phyloP scores from a whole-genome alignment of 495 filamentous ascomycete species.

The Cudoniella acicularis region DNA sequence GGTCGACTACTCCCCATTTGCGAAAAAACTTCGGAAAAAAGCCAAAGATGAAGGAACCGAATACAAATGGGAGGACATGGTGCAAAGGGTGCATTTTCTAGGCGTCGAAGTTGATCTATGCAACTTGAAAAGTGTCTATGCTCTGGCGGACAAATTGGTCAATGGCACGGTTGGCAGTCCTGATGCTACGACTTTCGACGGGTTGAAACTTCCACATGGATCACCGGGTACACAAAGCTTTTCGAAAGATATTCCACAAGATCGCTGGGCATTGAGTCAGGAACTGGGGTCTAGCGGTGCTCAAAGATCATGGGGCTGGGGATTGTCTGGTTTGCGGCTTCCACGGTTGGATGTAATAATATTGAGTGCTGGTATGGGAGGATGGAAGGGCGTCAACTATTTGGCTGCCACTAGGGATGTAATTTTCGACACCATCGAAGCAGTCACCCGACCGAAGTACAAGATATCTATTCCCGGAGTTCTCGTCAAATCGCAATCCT shows the following conservation, averaged over 20 bases:
- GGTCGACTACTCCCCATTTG: slow-evolving; percentile 15
- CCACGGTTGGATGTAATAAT: slow-evolving; percentile 76
- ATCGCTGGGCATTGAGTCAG: slow-evolving; percentile 23
- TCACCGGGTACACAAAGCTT: slow-evolving; percentile 29
- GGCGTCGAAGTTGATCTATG: slow-evolving; percentile 56
- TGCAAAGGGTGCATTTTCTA: slow-evolving; percentile 50
- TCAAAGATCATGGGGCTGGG: slow-evolving; percentile 24
- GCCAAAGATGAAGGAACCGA: slow-evolving; percentile 32
- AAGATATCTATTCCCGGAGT: slow-evolving; percentile 63
- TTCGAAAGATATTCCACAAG: slow-evolving; percentile 17
- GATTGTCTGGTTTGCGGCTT: slow-evolving; percentile 37
- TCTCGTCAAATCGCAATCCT: slow-evolving; percentile 29
- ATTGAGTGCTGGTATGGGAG: slow-evolving; percentile 88
- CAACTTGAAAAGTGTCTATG: slow-evolving; percentile 45
- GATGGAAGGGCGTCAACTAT: slow-evolving; percentile 81
- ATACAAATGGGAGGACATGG: slow-evolving; percentile 41
- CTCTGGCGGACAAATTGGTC: slow-evolving; percentile 39
- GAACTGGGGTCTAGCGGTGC: slow-evolving; percentile 19
- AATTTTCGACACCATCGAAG: slow-evolving; percentile 59
- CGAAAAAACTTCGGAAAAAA: slow-evolving; percentile 26
- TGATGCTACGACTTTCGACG: slow-evolving; percentile 36
- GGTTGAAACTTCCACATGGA: slow-evolving; percentile 30
- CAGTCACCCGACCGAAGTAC: slow-evolving; percentile 74
- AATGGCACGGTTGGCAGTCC: slow-evolving; percentile 44
- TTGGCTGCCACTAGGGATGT: slow-evolving; percentile 52